Evolutionary conservation across 805 yeast species (phyloP).

Genomic region (Metschnikowia vanudenii): DNA sequence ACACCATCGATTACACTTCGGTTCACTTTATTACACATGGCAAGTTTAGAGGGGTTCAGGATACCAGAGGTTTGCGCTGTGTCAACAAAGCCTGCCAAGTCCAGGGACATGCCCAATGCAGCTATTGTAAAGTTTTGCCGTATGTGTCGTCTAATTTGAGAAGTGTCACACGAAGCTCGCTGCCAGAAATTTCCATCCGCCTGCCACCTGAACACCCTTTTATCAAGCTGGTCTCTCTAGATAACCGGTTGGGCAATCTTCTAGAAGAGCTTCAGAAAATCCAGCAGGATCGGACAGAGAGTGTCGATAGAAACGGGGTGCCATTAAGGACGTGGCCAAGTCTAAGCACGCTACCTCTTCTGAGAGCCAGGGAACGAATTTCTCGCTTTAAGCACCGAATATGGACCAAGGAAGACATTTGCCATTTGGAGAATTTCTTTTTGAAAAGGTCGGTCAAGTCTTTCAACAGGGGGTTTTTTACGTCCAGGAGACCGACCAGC

Average conservation of each 20-base stretch:
- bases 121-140: slow-evolving; percentile 16
- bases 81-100: slow-evolving; percentile 15
- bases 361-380: slow-evolving; percentile 12
- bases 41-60: slow-evolving; percentile 22
- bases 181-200: slow-evolving; percentile 1
- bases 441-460: slow-evolving; percentile 1
- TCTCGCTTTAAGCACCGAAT: slow-evolving; percentile 11
- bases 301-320: neutral
- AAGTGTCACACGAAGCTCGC: slow-evolving; percentile 1
- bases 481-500: slow-evolving; percentile 31
- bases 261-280: slow-evolving; percentile 11
- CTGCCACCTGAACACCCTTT: slow-evolving; percentile 4
- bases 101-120: slow-evolving; percentile 12
- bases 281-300: neutral
- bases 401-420: slow-evolving; percentile 11
- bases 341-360: slow-evolving; percentile 12
- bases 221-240: slow-evolving; percentile 2
- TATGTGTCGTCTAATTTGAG: slow-evolving; percentile 17
- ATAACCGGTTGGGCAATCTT: slow-evolving; percentile 9
- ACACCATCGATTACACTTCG: neutral
- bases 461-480: slow-evolving; percentile 3
- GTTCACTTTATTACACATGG: slow-evolving; percentile 16
- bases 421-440: slow-evolving; percentile 9
- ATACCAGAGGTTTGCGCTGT: slow-evolving; percentile 23
- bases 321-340: slow-evolving; percentile 1